Evolutionary conservation across 2,329 filamentous ascomycete species (phyloP), one percentile per base, ranked within the genome.

Genomic region (Sphaceloma murrayae): DNA sequence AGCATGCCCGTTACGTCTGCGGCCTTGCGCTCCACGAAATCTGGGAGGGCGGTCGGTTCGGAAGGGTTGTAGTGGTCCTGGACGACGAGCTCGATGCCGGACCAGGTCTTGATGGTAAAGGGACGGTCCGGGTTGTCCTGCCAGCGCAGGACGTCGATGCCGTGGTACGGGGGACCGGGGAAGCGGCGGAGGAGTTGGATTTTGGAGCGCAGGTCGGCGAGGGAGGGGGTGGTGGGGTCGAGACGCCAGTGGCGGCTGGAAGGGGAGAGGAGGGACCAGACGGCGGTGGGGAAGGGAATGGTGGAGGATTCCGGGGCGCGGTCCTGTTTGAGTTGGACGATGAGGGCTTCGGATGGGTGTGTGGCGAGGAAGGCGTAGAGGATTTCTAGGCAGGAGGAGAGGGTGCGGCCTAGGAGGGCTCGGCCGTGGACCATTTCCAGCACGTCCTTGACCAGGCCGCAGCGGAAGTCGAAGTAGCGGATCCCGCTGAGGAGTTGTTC

Each of bases 41-140:
- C 53, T 1, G 61, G 54, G 11, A 70, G 58, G 5, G 60, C 48
- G 16, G 63, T 58, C 5, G 63, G 58, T 18, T 61, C 51, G 0
- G 61, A 53, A 50, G 63, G 67, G 48, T 60, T 62, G 62, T 68
- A 70, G 55, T 70, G 68, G 54, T 70, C 67, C 57, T 70, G 67
- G 5, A 70, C 58, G 7, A 63, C 65, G 32, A 69, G 53, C 14
- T 57, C 56, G 3, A 64, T 58, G 18, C 56, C 53, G 13, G 58
- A 56, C 11, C 59, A 53, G 3, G 65, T 67, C 30, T 55, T 50
- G 36, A 70, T 61, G 3, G 55, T 61, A 48, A 62, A 62, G 2
- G 60, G 59, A 7, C 26, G 30, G 10, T 34, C 45, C n/a, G 58
- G 58, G 34, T 62, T 62, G 48, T 62, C 58, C 42, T 52, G 53